A percentile compares a stretch with the other conserved stretches of the same genome.
Conservation (phyloP, 2,329 filamentous ascomycete species). For the Gnomoniopsis smithogilvyi region DNA sequence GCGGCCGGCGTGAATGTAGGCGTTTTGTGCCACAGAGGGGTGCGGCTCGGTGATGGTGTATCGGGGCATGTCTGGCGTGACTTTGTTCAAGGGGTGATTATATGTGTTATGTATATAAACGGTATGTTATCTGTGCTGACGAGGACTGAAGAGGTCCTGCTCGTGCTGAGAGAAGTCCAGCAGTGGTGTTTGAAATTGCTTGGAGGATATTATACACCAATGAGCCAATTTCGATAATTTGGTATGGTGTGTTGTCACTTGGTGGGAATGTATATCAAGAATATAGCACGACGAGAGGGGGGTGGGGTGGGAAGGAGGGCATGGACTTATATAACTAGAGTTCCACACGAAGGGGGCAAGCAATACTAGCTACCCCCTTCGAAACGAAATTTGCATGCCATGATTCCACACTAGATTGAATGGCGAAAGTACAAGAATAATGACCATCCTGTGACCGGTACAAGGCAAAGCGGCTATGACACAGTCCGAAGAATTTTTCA, state of each 20-base stretch:
- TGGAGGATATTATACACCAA: neutral
- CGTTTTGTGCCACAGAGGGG: constrained; percentile 42
- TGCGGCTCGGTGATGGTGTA: constrained; percentile 47
- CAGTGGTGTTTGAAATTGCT: neutral
- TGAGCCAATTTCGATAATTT: neutral
- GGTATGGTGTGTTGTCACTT: neutral
- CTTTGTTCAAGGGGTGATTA: constrained; percentile 7
- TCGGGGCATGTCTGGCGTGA: constrained; percentile 32
- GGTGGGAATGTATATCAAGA: neutral
- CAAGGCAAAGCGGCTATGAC: neutral
- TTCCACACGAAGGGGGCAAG: neutral
- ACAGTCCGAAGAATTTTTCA: neutral
- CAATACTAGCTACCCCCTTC: neutral
- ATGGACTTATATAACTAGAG: neutral
- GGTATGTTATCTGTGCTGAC: neutral
- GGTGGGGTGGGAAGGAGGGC: constrained; percentile 4
- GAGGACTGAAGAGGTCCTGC: neutral
- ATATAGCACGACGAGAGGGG: neutral
- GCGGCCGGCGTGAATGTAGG: constrained; percentile 51
- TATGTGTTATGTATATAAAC: constrained; percentile 13
- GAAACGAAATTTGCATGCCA: constrained; percentile 8
- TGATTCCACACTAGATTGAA: neutral
- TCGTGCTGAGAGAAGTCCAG: neutral
- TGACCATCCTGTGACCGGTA: neutral
- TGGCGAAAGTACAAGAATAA: neutral